Evolutionary conservation across 306 rosid genomes (phyloP), one percentile per base, ranked within the genome.

Genomic region (Datisca glomerata): DNA sequence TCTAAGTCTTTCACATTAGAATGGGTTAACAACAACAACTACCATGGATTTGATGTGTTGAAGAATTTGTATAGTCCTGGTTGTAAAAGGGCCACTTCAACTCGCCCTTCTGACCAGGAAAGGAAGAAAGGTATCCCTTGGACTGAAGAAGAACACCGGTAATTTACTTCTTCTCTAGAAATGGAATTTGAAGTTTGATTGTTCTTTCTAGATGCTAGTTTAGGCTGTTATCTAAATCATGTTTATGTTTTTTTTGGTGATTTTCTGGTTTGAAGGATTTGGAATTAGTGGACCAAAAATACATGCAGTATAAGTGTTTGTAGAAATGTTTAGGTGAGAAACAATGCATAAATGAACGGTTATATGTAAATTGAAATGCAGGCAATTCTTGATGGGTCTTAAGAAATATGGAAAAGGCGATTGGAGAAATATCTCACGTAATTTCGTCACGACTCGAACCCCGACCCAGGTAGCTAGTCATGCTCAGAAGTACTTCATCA

Each of bases 81-180:
- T 10, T 2, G 35, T 31, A 31, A 13, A 31, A 31, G 12, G 13
- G 41, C 15, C 17, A 9, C 41, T n/a, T 13, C 41, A 2, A 12
- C 41, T 36, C 6, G 17, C 15, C 7, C 41, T 36, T 12, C 41
- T 14, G 17, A 36, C 2, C 41, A 36, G 41, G 41, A 36, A 16
- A 36, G 41, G 13, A 36, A 36, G 41, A 36, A 36, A 15, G 41
- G 41, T 9, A 16, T 36, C 8, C 41, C 18, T 12, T 36, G 41
- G 41, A 36, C 15, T 2, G 41, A 36, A 36, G 41, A 36, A 36
- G 41, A 36, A 14, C 41, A 36, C 41, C 10, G 18, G 41, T 36
- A 36, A 36, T 15, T 36, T n/a, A n/a, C n/a, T n/a, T n/a, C n/a
- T n/a, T n/a, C n/a, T n/a, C n/a, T n/a, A n/a, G n/a, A n/a, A n/a